A percentile compares a stretch with the other conserved stretches of the same genome.
Conservation (phyloP, 2,329 filamentous ascomycete species). For the Hypoxylon sp. region DNA sequence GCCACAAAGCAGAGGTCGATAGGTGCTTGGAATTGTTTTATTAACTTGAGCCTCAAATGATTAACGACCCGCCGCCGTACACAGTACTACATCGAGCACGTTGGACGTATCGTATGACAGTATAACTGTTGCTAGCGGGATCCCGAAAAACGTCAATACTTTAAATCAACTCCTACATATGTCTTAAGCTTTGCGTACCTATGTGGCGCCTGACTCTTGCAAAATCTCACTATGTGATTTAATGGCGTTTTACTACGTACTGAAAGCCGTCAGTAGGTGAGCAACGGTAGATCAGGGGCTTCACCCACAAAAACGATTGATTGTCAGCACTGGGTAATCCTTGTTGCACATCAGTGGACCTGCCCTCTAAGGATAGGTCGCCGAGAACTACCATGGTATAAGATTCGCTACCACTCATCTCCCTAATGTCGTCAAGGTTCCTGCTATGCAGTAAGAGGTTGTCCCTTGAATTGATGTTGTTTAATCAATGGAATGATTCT, state of each 20-base stretch:
- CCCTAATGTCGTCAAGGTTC: background rate
- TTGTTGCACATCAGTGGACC: constrained; percentile 37
- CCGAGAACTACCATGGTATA: constrained; percentile 23
- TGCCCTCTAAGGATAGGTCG: constrained; percentile 16
- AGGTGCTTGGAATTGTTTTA: constrained; percentile 27
- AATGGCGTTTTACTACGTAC: background rate
- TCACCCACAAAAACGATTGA: constrained; percentile 20
- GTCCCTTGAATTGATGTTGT: background rate
- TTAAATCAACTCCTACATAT: constrained; percentile 2
- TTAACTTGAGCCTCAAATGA: constrained; percentile 40
- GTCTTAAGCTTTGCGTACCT: constrained; percentile 1
- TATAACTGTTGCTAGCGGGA: background rate
- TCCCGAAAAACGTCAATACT: background rate
- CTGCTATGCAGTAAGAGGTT: background rate
- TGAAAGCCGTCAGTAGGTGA: constrained; percentile 2
- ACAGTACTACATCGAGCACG: constrained; percentile 22
- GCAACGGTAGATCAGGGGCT: constrained; percentile 32
- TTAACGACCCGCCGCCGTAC: constrained; percentile 17
- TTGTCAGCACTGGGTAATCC: constrained; percentile 38
- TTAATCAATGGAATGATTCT: background rate
- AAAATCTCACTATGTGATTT: constrained; percentile 4
- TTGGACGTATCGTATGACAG: constrained; percentile 12
- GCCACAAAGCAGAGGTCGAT: constrained; percentile 22
- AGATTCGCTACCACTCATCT: constrained; percentile 22
- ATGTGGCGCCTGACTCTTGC: background rate